Base-by-base conservation (phyloP, 352 stramenopile species). In the Phytophthora hybrid region DNA sequence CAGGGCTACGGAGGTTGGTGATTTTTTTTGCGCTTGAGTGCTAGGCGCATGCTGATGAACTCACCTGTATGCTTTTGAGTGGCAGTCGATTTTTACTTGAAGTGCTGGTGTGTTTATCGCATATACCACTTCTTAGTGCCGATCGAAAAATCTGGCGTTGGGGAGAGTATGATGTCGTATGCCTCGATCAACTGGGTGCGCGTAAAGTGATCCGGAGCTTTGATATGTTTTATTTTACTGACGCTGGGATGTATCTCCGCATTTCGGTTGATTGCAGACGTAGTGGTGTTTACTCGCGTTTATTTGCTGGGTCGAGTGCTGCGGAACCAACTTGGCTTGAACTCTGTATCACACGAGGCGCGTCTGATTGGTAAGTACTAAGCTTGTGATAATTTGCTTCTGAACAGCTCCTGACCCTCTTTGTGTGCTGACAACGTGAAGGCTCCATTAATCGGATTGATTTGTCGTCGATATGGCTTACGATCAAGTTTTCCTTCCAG, bases 391-490 rank as follows among this genome's bases (percentile, higher is more conserved):
- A 26, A 26, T 26, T 26, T 26, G 23, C 23, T 26, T 26, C 23
- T 26, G 23, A 26, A 26, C 23, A 26, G 23, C 23, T 26, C 23
- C 23, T 26, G 23, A 26, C 23, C 23, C 23, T 26, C 23, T 26
- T 26, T 26, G 37, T 44, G 37, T 16, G 37, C 37, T 26, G 23
- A 26, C 23, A 26, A 26, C 23, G 23, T 44, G 10, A 18, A 85
- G 78, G 79, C 13, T 79, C 79, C 18, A 83, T 91, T 66, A 80
- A 91, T 32, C 80, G 78, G 26, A 75, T 89, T n/a, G 69, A 91
- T 63, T 67, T 88, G n/a, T 79, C 77, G 19, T 87, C 80, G 1
- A 80, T 88, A 37, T 91, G 84, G 84, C 88, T 91, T 67, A 81
- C 82, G 13, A 58, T 79, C 73, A 91, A 91, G 80, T 89, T 78